Evolutionary conservation across 2,329 filamentous ascomycete species (phyloP), one percentile per base, ranked within the genome.

Genomic region (Cytospora chrysosperma): DNA sequence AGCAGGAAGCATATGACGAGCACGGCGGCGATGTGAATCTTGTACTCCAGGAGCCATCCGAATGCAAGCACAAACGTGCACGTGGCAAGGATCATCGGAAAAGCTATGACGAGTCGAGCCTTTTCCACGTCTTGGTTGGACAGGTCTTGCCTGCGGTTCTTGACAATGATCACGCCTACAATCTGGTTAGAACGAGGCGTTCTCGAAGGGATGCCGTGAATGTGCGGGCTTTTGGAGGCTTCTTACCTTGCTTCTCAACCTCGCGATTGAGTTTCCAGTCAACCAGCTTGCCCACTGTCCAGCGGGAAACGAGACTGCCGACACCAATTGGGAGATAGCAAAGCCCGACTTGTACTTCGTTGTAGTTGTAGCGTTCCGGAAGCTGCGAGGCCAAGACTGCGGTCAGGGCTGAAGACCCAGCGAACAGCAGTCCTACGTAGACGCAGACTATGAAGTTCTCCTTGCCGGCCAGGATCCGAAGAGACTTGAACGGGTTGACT

Each of bases 231-330:
- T 34, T 34, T 10, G 32, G 12, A 34, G 32, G 12, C 32, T 13
- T 34, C 32, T 34, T 78, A 6, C 86, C 86, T 15, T 88, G 76
- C 37, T 82, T 80, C 55, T 78, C 79, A 1, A 90, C 89, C 56
- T 87, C 82, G 49, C 89, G 84, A 9, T 85, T 81, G 73, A 91
- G 95, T 72, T 93, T 93, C 80, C 84, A 87, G 73, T 85, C 82
- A 57, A 84, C 75, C 3, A 85, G 69, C 66, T 80, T 79, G 6
- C 90, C 88, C 64, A 84, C 82, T 17, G 73, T 71, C 27, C 85
- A 67, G 13, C 81, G 78, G 1, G 82, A 77, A 12, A 79, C 62
- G 40, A 76, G 80, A 62, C 79, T 83, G 2, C 81, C 81, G 2
- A 79, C 68, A 0, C 82, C 83, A 56, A 84, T 81, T 0, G 82